These are phyloP conservation scores for Trichosporon sp. DNA, from an alignment of 1,284 basidiomycete species.

Conservation along the genomic window DNA sequence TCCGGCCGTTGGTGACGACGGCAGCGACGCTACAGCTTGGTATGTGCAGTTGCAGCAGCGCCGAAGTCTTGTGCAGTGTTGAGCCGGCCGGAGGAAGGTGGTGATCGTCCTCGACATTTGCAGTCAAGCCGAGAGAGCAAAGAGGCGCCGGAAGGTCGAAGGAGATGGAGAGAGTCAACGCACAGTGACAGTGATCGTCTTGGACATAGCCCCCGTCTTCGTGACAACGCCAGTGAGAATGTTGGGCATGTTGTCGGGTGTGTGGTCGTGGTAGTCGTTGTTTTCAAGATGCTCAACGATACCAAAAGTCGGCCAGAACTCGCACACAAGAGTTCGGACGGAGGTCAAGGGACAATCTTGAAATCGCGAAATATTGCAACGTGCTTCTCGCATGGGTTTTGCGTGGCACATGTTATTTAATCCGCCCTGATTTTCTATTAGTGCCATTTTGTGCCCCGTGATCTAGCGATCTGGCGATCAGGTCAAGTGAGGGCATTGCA, in stretches of 20 bases:
- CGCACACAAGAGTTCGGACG: background rate
- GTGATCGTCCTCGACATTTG: no score
- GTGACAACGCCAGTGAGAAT: conserved; percentile 45
- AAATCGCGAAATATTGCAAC: background rate
- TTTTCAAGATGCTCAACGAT: background rate
- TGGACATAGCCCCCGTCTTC: conserved; percentile 49
- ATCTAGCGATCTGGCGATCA: background rate
- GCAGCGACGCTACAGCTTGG: no score
- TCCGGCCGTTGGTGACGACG: no score
- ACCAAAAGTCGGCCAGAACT: background rate
- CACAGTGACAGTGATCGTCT: conserved; percentile 51
- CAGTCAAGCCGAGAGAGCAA: background rate
- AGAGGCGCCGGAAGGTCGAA: background rate
- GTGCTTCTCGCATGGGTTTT: background rate
- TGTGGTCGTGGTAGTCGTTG: background rate
- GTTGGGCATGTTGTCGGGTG: conserved; percentile 39
- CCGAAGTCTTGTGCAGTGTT: no score
- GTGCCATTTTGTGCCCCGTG: background rate
- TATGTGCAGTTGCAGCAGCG: no score
- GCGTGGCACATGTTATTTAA: background rate
- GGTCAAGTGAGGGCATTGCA: no score
- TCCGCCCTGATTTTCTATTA: background rate
- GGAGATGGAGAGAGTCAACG: background rate
- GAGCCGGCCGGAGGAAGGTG: no score
- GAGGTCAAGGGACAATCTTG: background rate